Percentiles rank a stretch among this genome's conserved stretches.
Conservation (phyloP, 164 flowering plant species). For the Vitis rupestris region DNA sequence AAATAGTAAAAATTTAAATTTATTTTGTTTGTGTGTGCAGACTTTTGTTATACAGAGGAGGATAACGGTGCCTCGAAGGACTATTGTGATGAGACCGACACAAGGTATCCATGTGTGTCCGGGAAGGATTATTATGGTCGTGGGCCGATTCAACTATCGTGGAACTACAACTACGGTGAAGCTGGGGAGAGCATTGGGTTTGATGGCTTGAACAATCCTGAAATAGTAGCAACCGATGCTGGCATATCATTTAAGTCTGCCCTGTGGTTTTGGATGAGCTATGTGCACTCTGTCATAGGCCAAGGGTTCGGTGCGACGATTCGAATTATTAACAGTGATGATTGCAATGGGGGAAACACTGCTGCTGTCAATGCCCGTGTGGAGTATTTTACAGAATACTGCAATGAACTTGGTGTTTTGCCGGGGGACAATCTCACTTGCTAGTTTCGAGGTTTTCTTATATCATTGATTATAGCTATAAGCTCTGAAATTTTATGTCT, state of each 20-base stretch:
- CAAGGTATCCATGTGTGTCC: slow-evolving; percentile 1
- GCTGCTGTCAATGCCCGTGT: slow-evolving; percentile 14
- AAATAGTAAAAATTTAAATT: no score
- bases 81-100: slow-evolving; percentile 1
- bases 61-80: slow-evolving; percentile 5
- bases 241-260: no score
- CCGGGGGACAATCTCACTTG: no score
- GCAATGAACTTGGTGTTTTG: slow-evolving; percentile 12
- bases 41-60: slow-evolving; percentile 12
- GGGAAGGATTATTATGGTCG: neutral
- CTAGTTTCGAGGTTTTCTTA: no score
- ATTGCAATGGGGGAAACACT: neutral
- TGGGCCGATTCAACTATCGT: no score
- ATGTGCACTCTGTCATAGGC: neutral
- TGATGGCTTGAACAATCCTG: neutral
- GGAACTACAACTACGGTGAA: neutral
- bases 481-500: no score
- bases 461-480: no score
- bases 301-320: neutral
- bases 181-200: neutral
- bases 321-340: no score
- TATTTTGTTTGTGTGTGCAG: neutral
- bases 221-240: neutral
- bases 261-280: neutral
- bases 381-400: slow-evolving; percentile 25